Percentiles rank a stretch among this genome's conserved stretches.
These are phyloP conservation scores for Beauveria sp. DNA, from an alignment of 2,329 filamentous ascomycete genomes.

Conservation along the genomic window DNA sequence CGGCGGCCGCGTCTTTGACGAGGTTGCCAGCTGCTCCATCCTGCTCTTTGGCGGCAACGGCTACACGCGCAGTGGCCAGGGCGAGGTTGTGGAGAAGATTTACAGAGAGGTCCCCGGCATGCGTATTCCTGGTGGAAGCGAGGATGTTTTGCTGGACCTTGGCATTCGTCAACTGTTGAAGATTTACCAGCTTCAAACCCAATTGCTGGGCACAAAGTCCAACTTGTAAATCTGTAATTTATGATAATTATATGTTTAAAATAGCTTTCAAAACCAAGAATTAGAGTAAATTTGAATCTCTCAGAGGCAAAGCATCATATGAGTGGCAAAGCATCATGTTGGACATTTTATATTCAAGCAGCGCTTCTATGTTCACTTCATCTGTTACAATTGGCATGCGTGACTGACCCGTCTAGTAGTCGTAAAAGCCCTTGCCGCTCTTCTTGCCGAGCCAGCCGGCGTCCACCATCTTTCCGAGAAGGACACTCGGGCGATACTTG, in stretches of 20 bases:
- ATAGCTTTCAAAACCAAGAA: not conserved
- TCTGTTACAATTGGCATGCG: constrained; percentile 4
- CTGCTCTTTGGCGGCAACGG: constrained; percentile 69
- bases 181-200: constrained; percentile 11
- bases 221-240: constrained; percentile 1
- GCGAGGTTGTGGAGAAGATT: constrained; percentile 56
- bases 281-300: not conserved
- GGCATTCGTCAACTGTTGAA: constrained; percentile 19
- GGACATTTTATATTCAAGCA: not conserved
- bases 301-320: not conserved
- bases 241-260: not conserved
- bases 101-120: constrained; percentile 23
- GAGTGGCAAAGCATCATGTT: not conserved
- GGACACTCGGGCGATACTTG: constrained; percentile 85
- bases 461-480: constrained; percentile 92
- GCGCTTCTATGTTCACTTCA: not conserved
- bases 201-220: constrained; percentile 5
- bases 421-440: constrained; percentile 91
- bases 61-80: constrained; percentile 61
- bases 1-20: constrained; percentile 61
- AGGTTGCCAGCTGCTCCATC: constrained; percentile 62
- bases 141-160: constrained; percentile 19
- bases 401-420: constrained; percentile 49
- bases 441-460: constrained; percentile 98
- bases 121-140: constrained; percentile 18